Conservation (phyloP, 495 filamentous ascomycete genomes). For the Achaetomiella virescens region DNA sequence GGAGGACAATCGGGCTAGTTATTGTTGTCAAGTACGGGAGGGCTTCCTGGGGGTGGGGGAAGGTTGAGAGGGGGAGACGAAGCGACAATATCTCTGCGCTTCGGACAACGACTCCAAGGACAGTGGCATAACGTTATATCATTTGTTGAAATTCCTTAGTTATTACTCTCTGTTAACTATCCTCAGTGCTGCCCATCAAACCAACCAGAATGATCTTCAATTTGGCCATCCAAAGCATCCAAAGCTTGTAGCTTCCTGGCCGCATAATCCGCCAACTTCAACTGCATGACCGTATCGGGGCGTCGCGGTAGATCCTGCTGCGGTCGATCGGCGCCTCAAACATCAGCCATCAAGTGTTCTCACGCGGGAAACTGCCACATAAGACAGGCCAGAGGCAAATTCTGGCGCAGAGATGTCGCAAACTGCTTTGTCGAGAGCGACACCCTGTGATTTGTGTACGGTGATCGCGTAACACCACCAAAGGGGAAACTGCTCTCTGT, state of each 20-base stretch:
- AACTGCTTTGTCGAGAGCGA: slow-evolving; percentile 84
- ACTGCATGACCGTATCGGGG: not conserved
- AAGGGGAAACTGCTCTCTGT: slow-evolving; percentile 59
- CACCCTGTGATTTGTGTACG: slow-evolving; percentile 91
- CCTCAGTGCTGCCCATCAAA: not conserved
- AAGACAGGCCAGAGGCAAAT: not conserved
- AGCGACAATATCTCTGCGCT: slow-evolving; percentile 3
- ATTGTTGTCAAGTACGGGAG: too few species aligned
- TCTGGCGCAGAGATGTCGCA: not conserved
- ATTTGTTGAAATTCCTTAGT: too few species aligned
- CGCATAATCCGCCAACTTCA: not conserved
- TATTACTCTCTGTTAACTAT: not conserved
- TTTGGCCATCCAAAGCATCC: not conserved
- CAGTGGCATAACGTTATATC: too few species aligned
- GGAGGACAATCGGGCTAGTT: slow-evolving; percentile 4
- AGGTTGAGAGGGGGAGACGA: not conserved
- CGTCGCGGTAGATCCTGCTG: not conserved
- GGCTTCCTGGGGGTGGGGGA: too few species aligned
- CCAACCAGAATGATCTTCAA: not conserved
- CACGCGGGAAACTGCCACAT: not conserved
- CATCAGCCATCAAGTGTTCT: not conserved
- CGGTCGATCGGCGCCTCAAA: not conserved
- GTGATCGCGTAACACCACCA: slow-evolving; percentile 85
- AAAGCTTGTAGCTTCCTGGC: not conserved
- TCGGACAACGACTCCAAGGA: slow-evolving; percentile 2